These are phyloP conservation scores for Nigrograna mackinnonii DNA, from an alignment of 2,329 filamentous ascomycete genomes.

Conservation along the genomic window DNA sequence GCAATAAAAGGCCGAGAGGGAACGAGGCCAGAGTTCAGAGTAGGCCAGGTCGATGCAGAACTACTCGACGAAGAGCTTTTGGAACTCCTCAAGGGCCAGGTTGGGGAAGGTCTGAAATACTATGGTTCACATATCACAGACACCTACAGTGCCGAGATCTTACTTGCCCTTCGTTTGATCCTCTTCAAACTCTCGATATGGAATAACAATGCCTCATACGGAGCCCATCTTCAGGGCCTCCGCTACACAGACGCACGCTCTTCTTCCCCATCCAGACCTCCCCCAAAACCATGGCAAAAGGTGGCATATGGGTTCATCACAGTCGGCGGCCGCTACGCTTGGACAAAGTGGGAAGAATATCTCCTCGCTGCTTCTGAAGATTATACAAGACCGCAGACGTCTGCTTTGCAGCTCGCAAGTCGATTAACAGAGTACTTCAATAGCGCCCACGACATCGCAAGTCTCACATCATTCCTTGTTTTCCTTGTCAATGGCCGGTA, in stretches of 20 bases:
- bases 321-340: constrained; percentile 85
- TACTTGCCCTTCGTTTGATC: constrained; percentile 73
- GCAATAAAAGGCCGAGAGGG: constrained; percentile 73
- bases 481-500: constrained; percentile 92
- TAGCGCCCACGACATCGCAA: constrained; percentile 78
- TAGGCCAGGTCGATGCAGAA: constrained; percentile 95
- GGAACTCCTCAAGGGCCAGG: constrained; percentile 81
- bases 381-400: constrained; percentile 60
- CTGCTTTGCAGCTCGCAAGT: constrained; percentile 61
- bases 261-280: constrained; percentile 54
- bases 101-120: constrained; percentile 86
- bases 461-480: constrained; percentile 83
- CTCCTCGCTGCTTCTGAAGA: constrained; percentile 76
- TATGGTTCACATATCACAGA: constrained; percentile 77
- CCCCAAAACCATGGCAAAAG: constrained; percentile 84
- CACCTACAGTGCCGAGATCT: constrained; percentile 86
- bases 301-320: constrained; percentile 80
- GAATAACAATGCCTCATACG: constrained; percentile 96
- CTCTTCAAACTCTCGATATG: constrained; percentile 96
- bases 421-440: constrained; percentile 70
- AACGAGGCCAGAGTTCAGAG: constrained; percentile 83
- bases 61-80: constrained; percentile 92
- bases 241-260: constrained; percentile 84
- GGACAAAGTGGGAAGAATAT: constrained; percentile 91
- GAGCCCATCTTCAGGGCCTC: constrained; percentile 88